Percentiles rank a stretch among this genome's conserved stretches.
phyloP scores from a whole-genome alignment of 1,139 yeast species.

The Taiozyma sp. region DNA sequence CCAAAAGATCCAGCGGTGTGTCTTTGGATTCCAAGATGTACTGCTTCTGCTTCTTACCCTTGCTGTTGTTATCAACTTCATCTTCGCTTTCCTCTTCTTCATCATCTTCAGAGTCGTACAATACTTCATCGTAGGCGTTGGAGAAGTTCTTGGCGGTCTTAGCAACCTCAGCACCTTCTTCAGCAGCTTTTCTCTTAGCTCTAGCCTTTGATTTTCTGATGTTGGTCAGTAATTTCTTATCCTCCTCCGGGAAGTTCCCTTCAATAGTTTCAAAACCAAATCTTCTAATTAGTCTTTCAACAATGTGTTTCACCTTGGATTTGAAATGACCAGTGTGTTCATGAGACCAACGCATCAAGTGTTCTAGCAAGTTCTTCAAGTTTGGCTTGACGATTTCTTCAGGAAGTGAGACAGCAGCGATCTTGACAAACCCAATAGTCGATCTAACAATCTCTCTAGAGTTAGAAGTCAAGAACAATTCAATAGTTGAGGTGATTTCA shows the following conservation, averaged over 20 bases:
- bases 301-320: constrained; percentile 83
- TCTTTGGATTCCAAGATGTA: constrained; percentile 76
- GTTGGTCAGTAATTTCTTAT: constrained; percentile 72
- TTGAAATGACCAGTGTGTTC: constrained; percentile 95
- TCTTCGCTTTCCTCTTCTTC: constrained; percentile 37
- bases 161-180: constrained; percentile 28
- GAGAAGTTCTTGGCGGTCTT: constrained; percentile 39
- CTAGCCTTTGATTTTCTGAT: constrained; percentile 84
- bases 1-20: constrained; percentile 85
- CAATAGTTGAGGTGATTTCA: constrained; percentile 85
- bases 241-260: constrained; percentile 82
- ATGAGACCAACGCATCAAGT: constrained; percentile 87
- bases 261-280: constrained; percentile 83
- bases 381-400: constrained; percentile 68
- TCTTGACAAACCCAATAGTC: constrained; percentile 91
- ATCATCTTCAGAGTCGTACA: constrained; percentile 51
- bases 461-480: constrained; percentile 82
- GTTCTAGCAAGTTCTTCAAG: constrained; percentile 58
- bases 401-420: constrained; percentile 81
- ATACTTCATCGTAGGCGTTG: constrained; percentile 51
- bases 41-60: constrained; percentile 38
- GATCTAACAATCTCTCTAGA: constrained; percentile 92
- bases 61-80: constrained; percentile 29
- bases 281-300: constrained; percentile 85
- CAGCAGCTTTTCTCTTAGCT: constrained; percentile 65